Evolutionary conservation across 169 alveolate genomes (phyloP), one percentile per base, ranked within the genome.

Genomic region (Plasmodium malariae): DNA sequence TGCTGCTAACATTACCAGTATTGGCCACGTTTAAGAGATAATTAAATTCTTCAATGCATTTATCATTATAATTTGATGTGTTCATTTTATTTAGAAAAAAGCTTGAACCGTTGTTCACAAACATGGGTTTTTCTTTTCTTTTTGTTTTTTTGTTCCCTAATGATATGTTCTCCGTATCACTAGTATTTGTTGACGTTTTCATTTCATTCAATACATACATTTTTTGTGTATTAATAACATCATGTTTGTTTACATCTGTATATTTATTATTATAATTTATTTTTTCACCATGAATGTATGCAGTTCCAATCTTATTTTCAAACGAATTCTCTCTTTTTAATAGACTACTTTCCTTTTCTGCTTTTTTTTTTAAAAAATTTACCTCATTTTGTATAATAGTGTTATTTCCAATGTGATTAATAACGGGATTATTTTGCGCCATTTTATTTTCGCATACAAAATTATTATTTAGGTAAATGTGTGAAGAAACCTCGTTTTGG

Each of bases 31-130:
- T 21, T 54, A 80, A 37, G 17, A 80, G 83, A 32, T 34, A 49
- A 67, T 80, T 40, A 11, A 80, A 30, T 37, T 67, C 83, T 9
- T 80, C 83, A 48, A 80, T 68, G 11, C 59, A 80, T 36, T 65
- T 49, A 67, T 80, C 90, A 67, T 67, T 67, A 36, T 67, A 17
- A 19, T 51, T 26, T 49, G 28, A 45, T 49, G 63, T 80, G 19
- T 71, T 43, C 21, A 34, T 54, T 14, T 70, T 34, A 17, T 37
- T 55, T 49, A 60, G 12, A 11, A 51, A 80, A 43, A 49, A 43
- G 17, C 67, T 51, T 65, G 32, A 59, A 36, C 26, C 17, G 19
- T 80, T 54, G 14, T 54, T 40, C 14, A 14, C 37, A 48, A 67
- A 67, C n/a, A n/a, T n/a, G n/a, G n/a, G 11, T 48, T 24, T 63